phyloP scores from a whole-genome alignment of 352 stramenopile genomes.

The Aphanomyces astaci region DNA sequence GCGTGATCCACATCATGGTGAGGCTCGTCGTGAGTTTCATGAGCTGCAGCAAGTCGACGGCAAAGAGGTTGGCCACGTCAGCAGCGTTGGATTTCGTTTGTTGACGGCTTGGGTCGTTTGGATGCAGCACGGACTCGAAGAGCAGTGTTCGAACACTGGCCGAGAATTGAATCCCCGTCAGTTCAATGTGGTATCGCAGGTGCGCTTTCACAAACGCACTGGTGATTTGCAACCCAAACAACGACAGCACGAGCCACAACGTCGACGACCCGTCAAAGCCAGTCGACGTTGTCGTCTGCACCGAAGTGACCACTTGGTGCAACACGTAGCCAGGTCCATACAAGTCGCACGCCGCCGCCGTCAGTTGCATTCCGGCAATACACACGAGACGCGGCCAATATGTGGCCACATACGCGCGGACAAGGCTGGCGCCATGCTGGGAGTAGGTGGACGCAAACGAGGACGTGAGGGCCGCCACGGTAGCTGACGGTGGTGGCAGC shows the following conservation, averaged over 20 bases:
- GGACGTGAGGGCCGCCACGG: conserved; percentile 23
- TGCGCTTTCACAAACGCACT: conserved; percentile 33
- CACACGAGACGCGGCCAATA: conserved; percentile 25
- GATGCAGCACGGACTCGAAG: conserved; percentile 30
- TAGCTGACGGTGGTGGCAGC: conserved; percentile 24
- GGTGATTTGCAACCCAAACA: conserved; percentile 33
- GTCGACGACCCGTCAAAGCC: conserved; percentile 26
- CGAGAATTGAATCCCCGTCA: conserved; percentile 28
- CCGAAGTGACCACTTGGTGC: conserved; percentile 34
- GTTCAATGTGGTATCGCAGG: conserved; percentile 26
- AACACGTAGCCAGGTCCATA: conserved; percentile 34
- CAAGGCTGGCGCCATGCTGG: conserved; percentile 16
- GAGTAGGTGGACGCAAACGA: conserved; percentile 28
- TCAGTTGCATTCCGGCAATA: conserved; percentile 24
- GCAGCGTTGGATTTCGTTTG: conserved; percentile 33
- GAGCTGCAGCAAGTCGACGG: too few relatives aligned
- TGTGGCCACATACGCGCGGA: conserved; percentile 24
- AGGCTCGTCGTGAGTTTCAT: conserved; percentile 32
- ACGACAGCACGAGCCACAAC: conserved; percentile 28
- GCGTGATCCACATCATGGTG: conserved; percentile 33
- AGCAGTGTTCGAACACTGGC: conserved; percentile 31
- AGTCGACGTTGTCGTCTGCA: conserved; percentile 24
- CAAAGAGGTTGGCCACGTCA: conserved; percentile 67
- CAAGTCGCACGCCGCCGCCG: conserved; percentile 24
- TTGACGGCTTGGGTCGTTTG: conserved; percentile 26